These are phyloP conservation scores for Aspergillus sclerotialis DNA, from an alignment of 2,329 filamentous ascomycete genomes.

Conservation along the genomic window DNA sequence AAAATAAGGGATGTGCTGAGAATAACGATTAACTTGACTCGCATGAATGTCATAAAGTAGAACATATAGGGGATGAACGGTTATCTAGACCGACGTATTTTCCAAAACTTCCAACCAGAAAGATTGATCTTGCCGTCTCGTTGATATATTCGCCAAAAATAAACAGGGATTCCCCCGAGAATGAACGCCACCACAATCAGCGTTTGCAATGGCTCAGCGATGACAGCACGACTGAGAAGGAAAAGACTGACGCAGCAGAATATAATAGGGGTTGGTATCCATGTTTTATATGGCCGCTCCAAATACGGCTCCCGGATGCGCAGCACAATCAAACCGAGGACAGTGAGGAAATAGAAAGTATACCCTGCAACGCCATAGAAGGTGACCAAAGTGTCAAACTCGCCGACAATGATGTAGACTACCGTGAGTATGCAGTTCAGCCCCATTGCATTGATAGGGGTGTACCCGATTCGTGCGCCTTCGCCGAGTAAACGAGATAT, in stretches of 20 bases:
- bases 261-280: constrained; percentile 94
- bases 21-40: no score
- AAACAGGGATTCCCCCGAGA: constrained; percentile 74
- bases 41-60: no score
- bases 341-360: constrained; percentile 93
- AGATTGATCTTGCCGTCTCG: constrained; percentile 43
- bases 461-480: constrained; percentile 76
- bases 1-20: no score
- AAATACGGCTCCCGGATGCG: constrained; percentile 79
- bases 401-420: constrained; percentile 75
- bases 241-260: constrained; percentile 98
- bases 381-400: constrained; percentile 85
- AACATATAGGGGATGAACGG: no score
- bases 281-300: constrained; percentile 87
- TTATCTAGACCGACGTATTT: constrained; percentile 8
- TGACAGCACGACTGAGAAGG: constrained; percentile 77
- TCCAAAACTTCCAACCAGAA: constrained; percentile 40
- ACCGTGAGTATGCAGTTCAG: constrained; percentile 71
- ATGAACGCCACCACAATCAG: constrained; percentile 81
- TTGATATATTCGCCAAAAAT: constrained; percentile 75
- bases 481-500: constrained; percentile 64
- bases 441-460: constrained; percentile 83
- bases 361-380: constrained; percentile 98
- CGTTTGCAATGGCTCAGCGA: constrained; percentile 86
- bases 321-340: constrained; percentile 85